A percentile compares a stretch with the other conserved stretches of the same genome.
Evolutionary conservation across 805 yeast genomes (phyloP).

Genomic region (Maudiozyma serrabonitensis): DNA sequence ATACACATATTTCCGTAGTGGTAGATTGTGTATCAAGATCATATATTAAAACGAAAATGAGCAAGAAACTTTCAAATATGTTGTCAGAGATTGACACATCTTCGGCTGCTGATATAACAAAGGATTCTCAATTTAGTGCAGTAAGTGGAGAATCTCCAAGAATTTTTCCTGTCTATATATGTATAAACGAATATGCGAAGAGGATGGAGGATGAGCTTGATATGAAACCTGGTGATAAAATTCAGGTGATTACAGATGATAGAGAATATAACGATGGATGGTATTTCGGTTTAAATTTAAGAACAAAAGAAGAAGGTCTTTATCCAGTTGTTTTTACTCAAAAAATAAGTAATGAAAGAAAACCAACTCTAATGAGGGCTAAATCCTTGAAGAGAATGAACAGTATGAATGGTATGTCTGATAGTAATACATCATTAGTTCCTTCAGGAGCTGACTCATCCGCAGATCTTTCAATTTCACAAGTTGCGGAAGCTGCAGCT

Average conservation of each 20-base stretch:
- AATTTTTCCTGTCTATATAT: conserved; percentile 34
- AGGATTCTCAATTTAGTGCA: conserved; percentile 2
- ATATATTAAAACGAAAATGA: conserved; percentile 1
- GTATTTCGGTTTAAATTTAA: conserved; percentile 80
- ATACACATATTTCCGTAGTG: no score
- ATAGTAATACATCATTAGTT: neutral
- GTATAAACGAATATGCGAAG: conserved; percentile 79
- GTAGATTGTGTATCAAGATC: no score
- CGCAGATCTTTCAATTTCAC: conserved; percentile 21
- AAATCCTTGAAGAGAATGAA: conserved; percentile 44
- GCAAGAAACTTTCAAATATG: conserved; percentile 5
- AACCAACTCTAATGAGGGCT: conserved; percentile 43
- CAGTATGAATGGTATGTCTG: conserved; percentile 18
- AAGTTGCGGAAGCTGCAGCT: conserved; percentile 20
- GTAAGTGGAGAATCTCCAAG: conserved; percentile 4
- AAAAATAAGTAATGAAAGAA: conserved; percentile 30
- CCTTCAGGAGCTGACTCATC: conserved; percentile 7
- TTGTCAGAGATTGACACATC: conserved; percentile 6
- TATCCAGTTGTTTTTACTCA: conserved; percentile 88
- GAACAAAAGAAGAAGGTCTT: conserved; percentile 68
- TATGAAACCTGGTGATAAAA: conserved; percentile 69
- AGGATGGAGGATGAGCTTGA: conserved; percentile 85
- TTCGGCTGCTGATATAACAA: neutral
- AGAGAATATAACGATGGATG: conserved; percentile 93
- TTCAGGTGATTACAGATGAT: conserved; percentile 88